phyloP scores from a whole-genome alignment of 352 stramenopile genomes.

The Saprolegnia diclina region DNA sequence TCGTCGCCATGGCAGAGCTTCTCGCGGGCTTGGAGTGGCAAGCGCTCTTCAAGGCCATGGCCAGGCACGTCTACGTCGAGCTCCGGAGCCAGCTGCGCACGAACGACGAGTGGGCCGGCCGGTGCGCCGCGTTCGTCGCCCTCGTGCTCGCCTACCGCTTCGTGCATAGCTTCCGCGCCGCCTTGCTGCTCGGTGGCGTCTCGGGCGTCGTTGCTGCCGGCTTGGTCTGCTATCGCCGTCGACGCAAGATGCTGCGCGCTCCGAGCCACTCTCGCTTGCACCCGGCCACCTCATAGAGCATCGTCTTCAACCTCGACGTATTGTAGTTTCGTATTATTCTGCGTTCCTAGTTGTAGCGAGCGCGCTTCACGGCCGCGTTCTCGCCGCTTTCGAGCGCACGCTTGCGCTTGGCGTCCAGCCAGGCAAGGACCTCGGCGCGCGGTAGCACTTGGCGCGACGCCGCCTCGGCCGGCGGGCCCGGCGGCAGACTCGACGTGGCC shows the following conservation, averaged over 20 bases:
- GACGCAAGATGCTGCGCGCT: not conserved
- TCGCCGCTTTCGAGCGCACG: not conserved
- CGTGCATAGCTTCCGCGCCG: constrained; percentile 14
- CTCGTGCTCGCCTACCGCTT: constrained; percentile 14
- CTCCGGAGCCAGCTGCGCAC: not conserved
- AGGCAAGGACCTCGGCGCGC: constrained; percentile 15
- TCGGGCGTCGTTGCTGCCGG: constrained; percentile 5
- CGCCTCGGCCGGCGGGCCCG: not conserved
- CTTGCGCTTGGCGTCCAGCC: constrained; percentile 19
- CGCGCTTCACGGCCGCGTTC: not conserved
- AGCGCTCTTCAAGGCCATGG: constrained; percentile 19
- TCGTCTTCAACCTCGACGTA: not conserved
- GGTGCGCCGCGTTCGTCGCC: constrained; percentile 15
- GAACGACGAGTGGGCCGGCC: constrained; percentile 24
- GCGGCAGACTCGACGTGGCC: not conserved
- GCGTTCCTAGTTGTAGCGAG: not conserved
- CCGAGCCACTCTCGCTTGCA: not conserved
- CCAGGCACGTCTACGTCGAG: constrained; percentile 19
- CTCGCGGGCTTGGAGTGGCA: constrained; percentile 15
- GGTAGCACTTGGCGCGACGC: constrained; percentile 14
- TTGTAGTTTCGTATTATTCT: not conserved
- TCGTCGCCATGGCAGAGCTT: constrained; percentile 12
- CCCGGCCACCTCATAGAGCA: not conserved
- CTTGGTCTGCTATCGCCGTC: constrained; percentile 18
- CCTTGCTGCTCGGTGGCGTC: constrained; percentile 3